Evolutionary conservation across 2,329 filamentous ascomycete species (phyloP), one percentile per base, ranked within the genome.

Genomic region (Xylaria polymorpha): DNA sequence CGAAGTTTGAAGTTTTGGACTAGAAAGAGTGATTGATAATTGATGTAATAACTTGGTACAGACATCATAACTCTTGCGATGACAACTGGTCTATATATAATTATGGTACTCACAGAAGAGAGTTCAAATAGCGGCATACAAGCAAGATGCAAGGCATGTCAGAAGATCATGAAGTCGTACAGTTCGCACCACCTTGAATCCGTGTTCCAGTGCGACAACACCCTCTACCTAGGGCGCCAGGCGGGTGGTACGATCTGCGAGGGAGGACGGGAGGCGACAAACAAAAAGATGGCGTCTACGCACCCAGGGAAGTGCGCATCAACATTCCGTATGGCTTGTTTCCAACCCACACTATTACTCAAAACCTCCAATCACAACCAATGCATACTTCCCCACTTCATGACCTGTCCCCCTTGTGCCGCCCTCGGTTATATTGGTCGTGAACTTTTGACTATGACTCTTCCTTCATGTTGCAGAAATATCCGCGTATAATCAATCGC

Each of bases 221-320:
- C 15, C 1, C 10, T 29, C n/a, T 4, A n/a, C 2, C 4, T 4
- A n/a, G 32, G 32, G 51, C 10, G 32, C n/a, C 10, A 4, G 18
- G n/a, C 3, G 2, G 9, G 32, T 55, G 32, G 51, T 53, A 53
- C 50, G 4, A 10, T 35, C 50, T 6, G 32, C n/a, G n/a, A 55
- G 51, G 51, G 51, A 55, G 32, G 29, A 39, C 4, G 32, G 51
- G 32, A 55, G n/a, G 51, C 18, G n/a, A 9, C n/a, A 55, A 55
- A 55, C 18, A 55, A 39, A 35, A n/a, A 9, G 6, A 20, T 10
- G 15, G 14, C 10, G 25, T 46, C n/a, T 46, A 25, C 14, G 22
- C 22, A 14, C 5, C 1, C 4, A 9, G 18, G 18, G 8, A 44
- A 22, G n/a, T 48, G 9, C 10, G 9, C 25, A 10, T 51, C 15